Evolutionary conservation across 306 rosid genomes (phyloP).

Genomic region (Trifolium subterraneum): DNA sequence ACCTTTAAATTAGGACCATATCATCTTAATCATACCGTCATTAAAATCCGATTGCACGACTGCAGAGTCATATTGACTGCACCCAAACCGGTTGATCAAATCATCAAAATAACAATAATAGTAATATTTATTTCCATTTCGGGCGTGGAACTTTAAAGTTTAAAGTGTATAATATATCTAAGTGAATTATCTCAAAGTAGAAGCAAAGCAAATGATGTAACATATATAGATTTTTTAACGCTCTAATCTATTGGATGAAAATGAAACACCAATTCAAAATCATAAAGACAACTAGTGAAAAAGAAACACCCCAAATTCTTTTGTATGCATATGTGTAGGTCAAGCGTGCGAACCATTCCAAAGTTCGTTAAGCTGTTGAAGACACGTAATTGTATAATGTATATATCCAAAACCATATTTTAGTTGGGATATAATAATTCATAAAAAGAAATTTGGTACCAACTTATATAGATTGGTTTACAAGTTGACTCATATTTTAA

Average conservation of each 20-base stretch:
- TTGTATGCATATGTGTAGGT: not conserved
- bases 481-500: too few relatives aligned
- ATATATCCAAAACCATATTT: not conserved
- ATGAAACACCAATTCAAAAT: not conserved
- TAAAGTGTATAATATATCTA: too few relatives aligned
- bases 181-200: not conserved
- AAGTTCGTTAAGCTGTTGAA: not conserved
- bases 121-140: not conserved
- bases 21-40: too few relatives aligned
- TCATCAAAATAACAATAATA: too few relatives aligned
- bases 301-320: not conserved
- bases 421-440: too few relatives aligned
- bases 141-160: not conserved
- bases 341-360: not conserved
- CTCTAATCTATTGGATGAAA: not conserved
- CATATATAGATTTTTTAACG: not conserved
- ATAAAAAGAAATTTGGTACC: too few relatives aligned
- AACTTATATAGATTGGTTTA: too few relatives aligned
- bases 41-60: too few relatives aligned
- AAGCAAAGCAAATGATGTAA: not conserved
- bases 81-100: too few relatives aligned
- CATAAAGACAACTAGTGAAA: slow-evolving; percentile 1
- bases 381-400: not conserved
- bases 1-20: too few relatives aligned
- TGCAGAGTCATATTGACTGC: too few relatives aligned